Percentiles rank a stretch among this genome's conserved stretches.
phyloP scores from a whole-genome alignment of 176 grass and related monocot species.

The Oryza brachyantha region DNA sequence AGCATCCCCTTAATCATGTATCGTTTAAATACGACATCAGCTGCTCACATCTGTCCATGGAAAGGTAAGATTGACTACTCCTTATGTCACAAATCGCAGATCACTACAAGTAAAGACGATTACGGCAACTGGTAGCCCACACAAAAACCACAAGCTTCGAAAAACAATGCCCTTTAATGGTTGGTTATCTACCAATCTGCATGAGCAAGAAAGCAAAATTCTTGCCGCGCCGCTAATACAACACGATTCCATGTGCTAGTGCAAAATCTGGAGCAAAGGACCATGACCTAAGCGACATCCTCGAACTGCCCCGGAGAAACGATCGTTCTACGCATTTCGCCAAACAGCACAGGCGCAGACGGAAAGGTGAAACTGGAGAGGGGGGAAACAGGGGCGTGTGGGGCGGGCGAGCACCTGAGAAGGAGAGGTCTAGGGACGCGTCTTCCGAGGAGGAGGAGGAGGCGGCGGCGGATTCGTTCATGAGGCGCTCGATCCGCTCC shows the following conservation, averaged over 20 bases:
- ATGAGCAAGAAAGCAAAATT: background rate
- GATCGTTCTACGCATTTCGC: background rate
- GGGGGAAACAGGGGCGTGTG: background rate
- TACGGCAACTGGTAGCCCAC: background rate
- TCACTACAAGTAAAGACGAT: too few relatives aligned
- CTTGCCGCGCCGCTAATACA: background rate
- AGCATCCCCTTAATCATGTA: background rate
- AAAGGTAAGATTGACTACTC: background rate
- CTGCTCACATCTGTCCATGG: background rate
- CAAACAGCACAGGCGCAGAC: background rate
- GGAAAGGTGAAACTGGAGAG: background rate
- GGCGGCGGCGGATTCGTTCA: constrained; percentile 59
- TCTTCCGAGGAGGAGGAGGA: constrained; percentile 53
- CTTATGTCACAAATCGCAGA: background rate
- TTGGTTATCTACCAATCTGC: background rate
- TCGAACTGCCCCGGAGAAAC: too few relatives aligned
- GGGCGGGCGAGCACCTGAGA: constrained; percentile 48
- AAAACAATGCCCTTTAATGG: background rate
- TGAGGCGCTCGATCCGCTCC: constrained; percentile 74
- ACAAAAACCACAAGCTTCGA: background rate
- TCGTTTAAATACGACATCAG: background rate
- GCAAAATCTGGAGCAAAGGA: too few relatives aligned
- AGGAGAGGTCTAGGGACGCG: constrained; percentile 74
- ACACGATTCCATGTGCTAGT: too few relatives aligned
- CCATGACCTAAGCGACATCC: too few relatives aligned